These are phyloP conservation scores for Malbranchea cinnamomea DNA, from an alignment of 2,329 filamentous ascomycete genomes.

Conservation along the genomic window DNA sequence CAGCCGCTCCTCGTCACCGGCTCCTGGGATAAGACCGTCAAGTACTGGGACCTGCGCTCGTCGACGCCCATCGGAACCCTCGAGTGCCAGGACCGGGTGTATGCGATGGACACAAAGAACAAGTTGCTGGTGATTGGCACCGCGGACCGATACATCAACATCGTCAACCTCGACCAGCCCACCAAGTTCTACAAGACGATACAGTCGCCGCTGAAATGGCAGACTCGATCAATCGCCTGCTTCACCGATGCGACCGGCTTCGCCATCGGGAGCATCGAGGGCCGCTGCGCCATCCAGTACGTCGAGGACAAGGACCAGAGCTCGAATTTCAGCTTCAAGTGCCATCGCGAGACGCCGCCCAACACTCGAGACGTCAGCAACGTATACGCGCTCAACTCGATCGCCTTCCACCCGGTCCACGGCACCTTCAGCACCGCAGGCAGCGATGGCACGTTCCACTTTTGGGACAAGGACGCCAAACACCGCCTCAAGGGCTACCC, in stretches of 20 bases:
- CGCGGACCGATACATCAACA: conserved; percentile 90
- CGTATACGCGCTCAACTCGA: conserved; percentile 91
- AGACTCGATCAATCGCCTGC: conserved; percentile 88
- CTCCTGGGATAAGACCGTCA: conserved; percentile 44
- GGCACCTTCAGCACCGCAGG: conserved; percentile 98
- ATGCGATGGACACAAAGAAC: conserved; percentile 81
- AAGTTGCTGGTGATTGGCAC: conserved; percentile 83
- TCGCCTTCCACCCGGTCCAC: conserved; percentile 91
- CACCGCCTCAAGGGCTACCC: conserved; percentile 82
- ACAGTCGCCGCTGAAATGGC: conserved; percentile 94
- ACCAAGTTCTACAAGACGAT: conserved; percentile 90
- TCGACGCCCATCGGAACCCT: conserved; percentile 31
- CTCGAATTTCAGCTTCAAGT: conserved; percentile 98
- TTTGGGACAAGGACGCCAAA: conserved; percentile 76
- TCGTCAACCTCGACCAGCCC: conserved; percentile 80
- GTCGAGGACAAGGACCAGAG: conserved; percentile 87
- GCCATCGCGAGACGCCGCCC: conserved; percentile 69
- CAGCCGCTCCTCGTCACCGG: conserved; percentile 79
- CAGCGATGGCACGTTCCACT: conserved; percentile 74
- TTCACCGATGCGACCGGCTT: conserved; percentile 86
- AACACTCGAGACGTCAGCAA: conserved; percentile 56
- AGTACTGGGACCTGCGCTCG: conserved; percentile 42
- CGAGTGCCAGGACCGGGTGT: conserved; percentile 42
- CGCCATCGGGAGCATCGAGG: conserved; percentile 91
- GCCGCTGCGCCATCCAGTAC: conserved; percentile 94